Evolutionary conservation across 345 rosid genomes (phyloP).

Genomic region (Populus tremula): DNA sequence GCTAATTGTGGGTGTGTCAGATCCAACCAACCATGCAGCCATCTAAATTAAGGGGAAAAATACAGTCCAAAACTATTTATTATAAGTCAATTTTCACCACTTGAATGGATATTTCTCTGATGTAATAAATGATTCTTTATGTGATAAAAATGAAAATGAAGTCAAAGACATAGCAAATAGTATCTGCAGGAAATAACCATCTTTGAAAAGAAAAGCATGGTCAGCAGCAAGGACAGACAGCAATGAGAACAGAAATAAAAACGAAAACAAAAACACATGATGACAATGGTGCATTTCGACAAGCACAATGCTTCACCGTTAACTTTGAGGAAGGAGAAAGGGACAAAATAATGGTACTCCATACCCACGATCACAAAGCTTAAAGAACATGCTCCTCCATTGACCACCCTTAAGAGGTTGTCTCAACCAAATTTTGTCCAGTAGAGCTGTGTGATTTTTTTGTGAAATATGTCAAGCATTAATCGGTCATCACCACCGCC

Average conservation of each 20-base stretch:
- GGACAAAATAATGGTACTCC: neutral
- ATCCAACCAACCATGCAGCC: slow-evolving; percentile 18
- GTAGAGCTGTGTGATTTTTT: neutral
- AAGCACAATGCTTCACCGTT: slow-evolving; percentile 4
- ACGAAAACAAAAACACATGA: neutral
- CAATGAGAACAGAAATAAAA: slow-evolving; percentile 6
- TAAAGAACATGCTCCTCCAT: slow-evolving; percentile 24
- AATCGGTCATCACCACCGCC: slow-evolving; percentile 5
- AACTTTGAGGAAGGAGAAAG: neutral
- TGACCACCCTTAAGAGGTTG: slow-evolving; percentile 14
- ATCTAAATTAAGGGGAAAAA: neutral
- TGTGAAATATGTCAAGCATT: neutral
- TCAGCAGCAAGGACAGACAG: slow-evolving; percentile 20
- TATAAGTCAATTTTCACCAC: neutral
- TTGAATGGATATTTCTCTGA: neutral
- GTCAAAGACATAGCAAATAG: slow-evolving; percentile 1
- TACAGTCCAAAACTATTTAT: neutral
- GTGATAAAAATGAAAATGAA: neutral
- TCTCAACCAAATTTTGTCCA: slow-evolving; percentile 17
- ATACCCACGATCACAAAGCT: neutral
- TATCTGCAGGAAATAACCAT: neutral
- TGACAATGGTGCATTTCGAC: slow-evolving; percentile 13
- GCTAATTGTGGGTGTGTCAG: slow-evolving; percentile 27
- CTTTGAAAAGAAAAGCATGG: slow-evolving; percentile 3
- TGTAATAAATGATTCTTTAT: neutral